Percentiles rank a stretch among this genome's conserved stretches.
Conservation (phyloP, 2,329 filamentous ascomycete genomes). For the Hypoxylon sp. region DNA sequence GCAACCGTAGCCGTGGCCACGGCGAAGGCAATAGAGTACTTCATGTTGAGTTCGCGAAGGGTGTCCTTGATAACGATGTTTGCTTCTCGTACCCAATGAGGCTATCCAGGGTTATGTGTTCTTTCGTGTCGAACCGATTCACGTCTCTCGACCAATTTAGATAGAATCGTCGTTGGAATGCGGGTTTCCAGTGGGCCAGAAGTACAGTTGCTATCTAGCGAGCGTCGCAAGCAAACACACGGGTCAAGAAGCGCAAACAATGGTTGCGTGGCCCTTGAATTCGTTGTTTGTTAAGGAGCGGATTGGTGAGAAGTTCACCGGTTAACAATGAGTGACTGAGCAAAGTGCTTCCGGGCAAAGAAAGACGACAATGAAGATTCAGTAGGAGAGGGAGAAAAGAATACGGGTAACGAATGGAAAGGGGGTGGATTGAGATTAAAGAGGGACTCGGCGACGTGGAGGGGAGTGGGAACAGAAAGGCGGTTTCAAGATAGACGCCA, state of each 20-base stretch:
- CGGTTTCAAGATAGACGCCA: conserved; percentile 41
- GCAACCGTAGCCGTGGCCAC: conserved; percentile 50
- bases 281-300: conserved; percentile 52
- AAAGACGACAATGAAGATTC: conserved; percentile 43
- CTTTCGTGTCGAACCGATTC: conserved; percentile 20
- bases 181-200: conserved; percentile 27
- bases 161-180: conserved; percentile 29
- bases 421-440: conserved; percentile 50
- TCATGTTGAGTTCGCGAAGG: conserved; percentile 43
- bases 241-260: conserved; percentile 37
- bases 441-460: conserved; percentile 43
- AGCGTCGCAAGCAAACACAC: conserved; percentile 48
- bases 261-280: conserved; percentile 36
- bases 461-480: conserved; percentile 40
- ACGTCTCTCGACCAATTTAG: conserved; percentile 29
- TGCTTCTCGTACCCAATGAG: conserved; percentile 14
- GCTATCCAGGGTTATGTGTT: conserved; percentile 23
- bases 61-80: conserved; percentile 29
- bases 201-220: conserved; percentile 43
- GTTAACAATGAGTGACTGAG: conserved; percentile 52
- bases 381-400: conserved; percentile 32
- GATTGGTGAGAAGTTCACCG: conserved; percentile 53
- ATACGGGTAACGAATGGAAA: conserved; percentile 37
- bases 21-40: conserved; percentile 48
- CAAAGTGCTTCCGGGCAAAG: conserved; percentile 50